Evolutionary conservation across 2,329 filamentous ascomycete genomes (phyloP), one percentile per base, ranked within the genome.

Genomic region (Fusarium sp.): DNA sequence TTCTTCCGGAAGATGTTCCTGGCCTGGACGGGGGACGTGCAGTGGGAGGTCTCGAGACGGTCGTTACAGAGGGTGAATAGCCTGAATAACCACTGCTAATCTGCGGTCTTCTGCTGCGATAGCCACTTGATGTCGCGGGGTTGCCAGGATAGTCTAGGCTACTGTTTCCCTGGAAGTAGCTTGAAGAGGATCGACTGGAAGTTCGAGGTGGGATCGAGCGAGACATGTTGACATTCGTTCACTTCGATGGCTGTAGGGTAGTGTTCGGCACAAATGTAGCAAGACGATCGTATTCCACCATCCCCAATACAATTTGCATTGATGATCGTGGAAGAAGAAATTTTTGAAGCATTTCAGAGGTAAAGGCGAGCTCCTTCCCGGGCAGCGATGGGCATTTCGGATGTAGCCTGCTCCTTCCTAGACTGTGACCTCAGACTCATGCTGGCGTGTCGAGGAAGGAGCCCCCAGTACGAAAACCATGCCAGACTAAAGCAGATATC

Each of bases 1-100:
- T 84, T 42, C 83, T 81, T 11, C 83, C 82, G 5, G 83, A 83
- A 2, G 80, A 72, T 9, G 82, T 83, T n/a, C 79, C 82, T 20
- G 80, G 75, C 2, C 79, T 75, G 7, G 73, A 76, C 28, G 57
- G 65, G 4, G 71, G 57, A 6, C 64, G 64, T 10, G 71, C 72
- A 16, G 72, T 70, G 20, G 75, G 58, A 20, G 63, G 64, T 6
- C 68, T 65, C 23, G 76, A 68, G 3, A 65, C 65, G n/a, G 62
- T 60, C 2, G 59, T 40, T 9, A 64, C 43, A 1, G 72, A 72
- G 16, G 68, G 67, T 1, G 69, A 62, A 42, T 72, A 71, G 9
- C 32, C 28, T 0, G 56, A 55, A 11, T 48, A 55, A 20, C 54
- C 53, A 8, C 56, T 63, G 9, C 53, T 69, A 4, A 64, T 59